phyloP scores from a whole-genome alignment of 176 grass and related monocot genomes.

The Microstegium vimineum region DNA sequence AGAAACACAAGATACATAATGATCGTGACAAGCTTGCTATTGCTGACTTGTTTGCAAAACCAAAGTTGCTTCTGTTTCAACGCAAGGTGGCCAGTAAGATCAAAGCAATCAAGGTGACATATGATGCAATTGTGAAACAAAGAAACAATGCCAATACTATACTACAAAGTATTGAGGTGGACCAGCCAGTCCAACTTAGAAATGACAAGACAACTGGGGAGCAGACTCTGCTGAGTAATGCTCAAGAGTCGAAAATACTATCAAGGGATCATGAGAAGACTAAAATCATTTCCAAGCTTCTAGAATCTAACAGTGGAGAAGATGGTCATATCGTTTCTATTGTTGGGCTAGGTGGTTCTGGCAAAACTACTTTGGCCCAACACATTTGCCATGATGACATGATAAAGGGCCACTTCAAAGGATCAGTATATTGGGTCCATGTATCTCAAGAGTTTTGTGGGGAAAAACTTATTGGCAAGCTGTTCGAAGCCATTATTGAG shows the following conservation, averaged over 20 bases:
- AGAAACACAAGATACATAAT: no score
- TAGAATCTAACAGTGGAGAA: not conserved
- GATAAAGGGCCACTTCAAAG: not conserved
- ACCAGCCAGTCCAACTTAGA: not conserved
- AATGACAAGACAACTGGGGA: not conserved
- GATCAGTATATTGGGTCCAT: not conserved
- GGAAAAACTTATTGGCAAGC: not conserved
- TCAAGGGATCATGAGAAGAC: not conserved
- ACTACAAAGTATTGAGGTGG: not conserved
- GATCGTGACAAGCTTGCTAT: not conserved
- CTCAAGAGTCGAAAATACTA: not conserved
- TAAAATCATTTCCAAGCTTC: not conserved
- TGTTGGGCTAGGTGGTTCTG: constrained; percentile 19
- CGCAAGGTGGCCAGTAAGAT: no score
- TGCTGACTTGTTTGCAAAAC: not conserved
- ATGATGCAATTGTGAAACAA: not conserved
- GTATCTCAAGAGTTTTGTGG: not conserved
- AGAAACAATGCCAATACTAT: not conserved
- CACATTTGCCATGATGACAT: not conserved
- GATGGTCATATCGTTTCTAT: not conserved
- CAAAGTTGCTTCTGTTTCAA: no score
- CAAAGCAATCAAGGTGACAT: not conserved
- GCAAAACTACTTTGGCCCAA: constrained; percentile 32
- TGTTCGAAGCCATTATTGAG: not conserved
- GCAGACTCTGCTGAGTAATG: not conserved